A percentile compares a stretch with the other conserved stretches of the same genome.
These are phyloP conservation scores for Camelina laxa DNA, from an alignment of 345 rosid genomes.

Conservation along the genomic window DNA sequence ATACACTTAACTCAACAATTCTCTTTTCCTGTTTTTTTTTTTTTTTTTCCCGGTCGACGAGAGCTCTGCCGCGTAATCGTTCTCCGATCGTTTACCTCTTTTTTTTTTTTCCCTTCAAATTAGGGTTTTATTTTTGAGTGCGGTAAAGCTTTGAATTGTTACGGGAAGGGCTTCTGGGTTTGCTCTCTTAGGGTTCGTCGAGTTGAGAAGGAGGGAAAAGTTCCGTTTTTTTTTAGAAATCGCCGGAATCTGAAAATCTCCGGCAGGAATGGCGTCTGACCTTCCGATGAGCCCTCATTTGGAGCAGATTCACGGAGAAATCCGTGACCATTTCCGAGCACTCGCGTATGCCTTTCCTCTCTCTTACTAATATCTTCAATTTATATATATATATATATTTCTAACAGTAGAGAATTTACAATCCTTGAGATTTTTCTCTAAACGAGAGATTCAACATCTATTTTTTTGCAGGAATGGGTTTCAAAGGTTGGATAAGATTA, in stretches of 20 bases:
- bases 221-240: background rate
- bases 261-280: constrained; percentile 56
- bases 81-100: constrained; percentile 16
- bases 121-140: constrained; percentile 31
- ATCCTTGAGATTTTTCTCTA: background rate
- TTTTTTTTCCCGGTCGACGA: background rate
- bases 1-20: background rate
- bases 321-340: constrained; percentile 81
- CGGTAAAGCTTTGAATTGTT: background rate
- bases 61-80: constrained; percentile 35
- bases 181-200: background rate
- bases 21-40: background rate
- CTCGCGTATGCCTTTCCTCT: constrained; percentile 60
- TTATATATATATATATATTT: background rate
- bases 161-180: constrained; percentile 24
- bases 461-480: constrained; percentile 78
- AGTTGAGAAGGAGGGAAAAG: background rate
- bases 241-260: constrained; percentile 45
- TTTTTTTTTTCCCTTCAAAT: background rate
- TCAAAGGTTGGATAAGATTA: constrained; percentile 91
- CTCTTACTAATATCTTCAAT: background rate
- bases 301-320: constrained; percentile 97
- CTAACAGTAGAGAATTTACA: background rate
- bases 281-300: constrained; percentile 80
- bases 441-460: background rate